Evolutionary conservation across 495 filamentous ascomycete species (phyloP).

Genomic region (Lindgomyces ingoldianus): DNA sequence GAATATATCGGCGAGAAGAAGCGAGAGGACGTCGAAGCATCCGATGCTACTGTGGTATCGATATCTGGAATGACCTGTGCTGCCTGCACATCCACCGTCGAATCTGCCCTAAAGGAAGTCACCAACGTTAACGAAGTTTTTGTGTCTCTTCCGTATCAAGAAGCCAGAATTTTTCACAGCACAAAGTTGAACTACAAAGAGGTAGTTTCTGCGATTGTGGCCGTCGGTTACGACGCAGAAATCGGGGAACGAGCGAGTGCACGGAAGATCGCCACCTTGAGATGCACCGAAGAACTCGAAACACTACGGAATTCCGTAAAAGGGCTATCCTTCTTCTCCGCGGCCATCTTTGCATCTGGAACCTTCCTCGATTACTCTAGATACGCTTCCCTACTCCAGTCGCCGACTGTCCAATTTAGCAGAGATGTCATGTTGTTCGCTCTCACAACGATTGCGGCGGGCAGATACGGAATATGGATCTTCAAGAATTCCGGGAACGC

Average conservation of each 20-base stretch:
- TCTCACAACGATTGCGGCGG: neutral
- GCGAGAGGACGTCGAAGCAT: neutral
- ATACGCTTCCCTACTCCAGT: neutral
- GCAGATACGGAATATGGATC: neutral
- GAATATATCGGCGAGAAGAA: neutral
- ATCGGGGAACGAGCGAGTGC: neutral
- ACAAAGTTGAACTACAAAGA: neutral
- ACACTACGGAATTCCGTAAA: neutral
- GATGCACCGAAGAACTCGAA: neutral
- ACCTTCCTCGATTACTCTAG: neutral
- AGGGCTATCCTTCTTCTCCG: slow-evolving; percentile 1
- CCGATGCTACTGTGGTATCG: neutral
- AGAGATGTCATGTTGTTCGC: neutral
- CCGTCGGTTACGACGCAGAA: neutral
- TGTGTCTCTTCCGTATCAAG: slow-evolving; percentile 1
- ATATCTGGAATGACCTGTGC: slow-evolving; percentile 10
- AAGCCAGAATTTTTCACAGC: neutral
- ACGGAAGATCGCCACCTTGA: slow-evolving; percentile 1
- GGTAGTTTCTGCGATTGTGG: neutral
- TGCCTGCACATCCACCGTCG: neutral
- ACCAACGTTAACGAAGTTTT: neutral
- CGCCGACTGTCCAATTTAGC: neutral
- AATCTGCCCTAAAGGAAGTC: neutral
- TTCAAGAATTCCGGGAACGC: neutral
- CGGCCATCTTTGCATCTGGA: neutral